Percentiles rank a stretch among this genome's conserved stretches.
Evolutionary conservation across 2,329 filamentous ascomycete genomes (phyloP).

Genomic region (Phoma herbarum): DNA sequence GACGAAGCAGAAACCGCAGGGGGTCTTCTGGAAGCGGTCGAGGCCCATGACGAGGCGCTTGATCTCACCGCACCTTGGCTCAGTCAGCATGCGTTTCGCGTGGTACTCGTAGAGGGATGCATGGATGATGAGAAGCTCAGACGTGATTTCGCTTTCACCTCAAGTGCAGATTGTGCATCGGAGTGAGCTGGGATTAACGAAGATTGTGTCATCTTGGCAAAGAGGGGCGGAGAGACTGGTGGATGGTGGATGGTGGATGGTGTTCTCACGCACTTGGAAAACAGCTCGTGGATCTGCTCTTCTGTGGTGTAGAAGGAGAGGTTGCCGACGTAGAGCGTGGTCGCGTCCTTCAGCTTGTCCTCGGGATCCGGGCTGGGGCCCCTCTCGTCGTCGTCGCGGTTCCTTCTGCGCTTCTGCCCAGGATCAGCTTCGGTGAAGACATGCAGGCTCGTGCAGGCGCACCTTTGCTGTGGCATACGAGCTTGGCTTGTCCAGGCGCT

Average conservation of each 20-base stretch:
- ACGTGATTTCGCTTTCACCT: conserved; percentile 81
- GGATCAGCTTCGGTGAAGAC: conserved; percentile 15
- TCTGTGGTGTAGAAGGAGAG: conserved; percentile 99
- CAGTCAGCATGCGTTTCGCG: not conserved
- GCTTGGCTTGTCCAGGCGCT: conserved; percentile 91
- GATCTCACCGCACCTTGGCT: conserved; percentile 78
- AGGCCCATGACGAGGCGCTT: conserved; percentile 98
- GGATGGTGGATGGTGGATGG: too few relatives aligned
- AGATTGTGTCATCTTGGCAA: conserved; percentile 76
- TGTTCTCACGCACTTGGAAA: conserved; percentile 73
- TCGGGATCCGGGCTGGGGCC: conserved; percentile 67
- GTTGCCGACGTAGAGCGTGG: conserved; percentile 97
- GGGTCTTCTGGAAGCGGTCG: conserved; percentile 96
- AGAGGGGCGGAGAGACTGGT: conserved; percentile 1
- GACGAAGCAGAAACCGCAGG: conserved; percentile 99
- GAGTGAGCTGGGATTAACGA: conserved; percentile 99
- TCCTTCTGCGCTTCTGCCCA: conserved; percentile 73
- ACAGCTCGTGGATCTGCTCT: conserved; percentile 97
- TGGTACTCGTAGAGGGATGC: conserved; percentile 43
- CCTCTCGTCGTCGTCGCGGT: conserved; percentile 67
- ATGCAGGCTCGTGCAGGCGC: conserved; percentile 23
- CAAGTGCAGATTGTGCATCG: conserved; percentile 84
- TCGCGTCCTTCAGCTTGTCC: conserved; percentile 84
- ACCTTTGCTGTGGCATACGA: conserved; percentile 91
- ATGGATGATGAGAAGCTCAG: conserved; percentile 52